phyloP scores from a whole-genome alignment of 345 rosid genomes.

The Carallia brachiata region DNA sequence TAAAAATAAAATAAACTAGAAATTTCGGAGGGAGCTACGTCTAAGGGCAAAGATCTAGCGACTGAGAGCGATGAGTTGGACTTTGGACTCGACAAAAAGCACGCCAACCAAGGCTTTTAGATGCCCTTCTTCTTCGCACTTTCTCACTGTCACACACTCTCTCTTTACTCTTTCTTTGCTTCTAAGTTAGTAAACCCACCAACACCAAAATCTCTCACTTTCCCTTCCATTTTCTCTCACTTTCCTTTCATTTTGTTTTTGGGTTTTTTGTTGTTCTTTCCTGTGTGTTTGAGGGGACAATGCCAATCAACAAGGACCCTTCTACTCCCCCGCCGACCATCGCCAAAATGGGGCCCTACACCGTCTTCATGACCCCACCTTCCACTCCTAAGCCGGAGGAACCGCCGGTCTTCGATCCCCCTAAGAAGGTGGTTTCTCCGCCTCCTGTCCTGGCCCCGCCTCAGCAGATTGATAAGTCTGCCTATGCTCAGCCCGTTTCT shows the following conservation, averaged over 20 bases:
- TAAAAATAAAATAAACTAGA: too few species aligned
- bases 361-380: slow-evolving; percentile 95
- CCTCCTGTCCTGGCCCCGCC: slow-evolving; percentile 68
- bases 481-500: slow-evolving; percentile 20
- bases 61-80: too few species aligned
- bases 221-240: not conserved
- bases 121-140: too few species aligned
- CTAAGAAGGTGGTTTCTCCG: slow-evolving; percentile 34
- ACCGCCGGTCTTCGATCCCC: slow-evolving; percentile 32
- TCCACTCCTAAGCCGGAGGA: slow-evolving; percentile 73
- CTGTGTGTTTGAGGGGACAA: slow-evolving; percentile 15
- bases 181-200: not conserved
- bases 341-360: slow-evolving; percentile 98
- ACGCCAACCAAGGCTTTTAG: too few species aligned
- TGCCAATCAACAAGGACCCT: slow-evolving; percentile 74
- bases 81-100: too few species aligned
- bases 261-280: not conserved
- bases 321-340: slow-evolving; percentile 75
- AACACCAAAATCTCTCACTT: not conserved
- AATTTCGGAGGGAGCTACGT: too few species aligned
- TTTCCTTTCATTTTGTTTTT: not conserved
- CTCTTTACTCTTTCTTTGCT: not conserved
- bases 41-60: too few species aligned
- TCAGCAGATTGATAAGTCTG: slow-evolving; percentile 52
- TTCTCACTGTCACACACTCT: not conserved